Conservation (phyloP, 495 filamentous ascomycete species). For the Neurospora cerealis region DNA sequence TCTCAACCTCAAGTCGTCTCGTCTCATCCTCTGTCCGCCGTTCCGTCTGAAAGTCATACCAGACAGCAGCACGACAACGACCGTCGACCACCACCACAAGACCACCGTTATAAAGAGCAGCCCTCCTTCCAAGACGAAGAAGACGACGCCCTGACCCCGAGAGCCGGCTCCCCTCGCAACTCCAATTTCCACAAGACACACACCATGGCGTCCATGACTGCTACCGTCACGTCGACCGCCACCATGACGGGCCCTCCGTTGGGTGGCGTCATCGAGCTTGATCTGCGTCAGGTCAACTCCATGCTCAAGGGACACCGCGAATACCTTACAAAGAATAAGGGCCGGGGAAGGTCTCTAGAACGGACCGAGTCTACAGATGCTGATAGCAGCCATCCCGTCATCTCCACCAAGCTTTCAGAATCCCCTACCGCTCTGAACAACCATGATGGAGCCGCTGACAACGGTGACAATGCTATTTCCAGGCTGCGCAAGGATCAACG, state of each 20-base stretch:
- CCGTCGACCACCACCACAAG: background rate
- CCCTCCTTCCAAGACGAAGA: background rate
- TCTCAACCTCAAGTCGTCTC: slow-evolving; percentile 3
- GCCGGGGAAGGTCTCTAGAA: slow-evolving; percentile 28
- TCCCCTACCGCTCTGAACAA: slow-evolving; percentile 2
- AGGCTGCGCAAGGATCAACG: slow-evolving; percentile 36
- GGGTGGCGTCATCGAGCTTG: slow-evolving; percentile 6
- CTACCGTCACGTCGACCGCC: slow-evolving; percentile 10
- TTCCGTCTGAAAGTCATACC: slow-evolving; percentile 7
- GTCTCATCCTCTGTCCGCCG: slow-evolving; percentile 7
- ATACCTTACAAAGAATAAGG: slow-evolving; percentile 23
- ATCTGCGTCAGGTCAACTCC: slow-evolving; percentile 24
- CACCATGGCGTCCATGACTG: slow-evolving; percentile 12
- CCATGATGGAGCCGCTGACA: slow-evolving; percentile 12
- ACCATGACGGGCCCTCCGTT: slow-evolving; percentile 3
- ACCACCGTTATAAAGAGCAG: background rate
- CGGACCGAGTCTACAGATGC: slow-evolving; percentile 22
- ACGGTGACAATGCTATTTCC: slow-evolving; percentile 17
- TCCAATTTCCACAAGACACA: background rate
- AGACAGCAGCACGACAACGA: slow-evolving; percentile 15
- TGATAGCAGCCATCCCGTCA: slow-evolving; percentile 2
- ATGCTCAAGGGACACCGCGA: slow-evolving; percentile 29
- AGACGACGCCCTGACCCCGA: slow-evolving; percentile 22
- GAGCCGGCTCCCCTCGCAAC: slow-evolving; percentile 15
- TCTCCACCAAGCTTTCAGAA: slow-evolving; percentile 9